Conservation (phyloP, 768 basidiomycete genomes). For the Kwoniella sp. region DNA sequence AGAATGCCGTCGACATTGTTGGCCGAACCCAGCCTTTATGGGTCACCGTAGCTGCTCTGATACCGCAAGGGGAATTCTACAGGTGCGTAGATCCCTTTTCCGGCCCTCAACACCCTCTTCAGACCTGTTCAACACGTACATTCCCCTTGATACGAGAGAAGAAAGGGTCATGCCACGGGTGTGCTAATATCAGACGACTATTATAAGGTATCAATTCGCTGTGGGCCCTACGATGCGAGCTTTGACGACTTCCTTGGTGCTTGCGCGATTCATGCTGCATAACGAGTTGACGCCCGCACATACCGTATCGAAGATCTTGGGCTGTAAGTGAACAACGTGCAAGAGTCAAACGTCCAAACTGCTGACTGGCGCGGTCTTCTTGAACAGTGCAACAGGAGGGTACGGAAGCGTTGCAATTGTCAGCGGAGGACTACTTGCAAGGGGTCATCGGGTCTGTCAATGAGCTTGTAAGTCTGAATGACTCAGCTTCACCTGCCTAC, state of each 20-base stretch:
- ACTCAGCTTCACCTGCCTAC: too few species aligned
- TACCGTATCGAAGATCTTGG: constrained; percentile 50
- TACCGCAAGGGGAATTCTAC: constrained; percentile 55
- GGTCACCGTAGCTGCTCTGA: constrained; percentile 43
- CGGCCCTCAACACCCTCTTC: too few species aligned
- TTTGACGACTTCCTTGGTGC: constrained; percentile 51
- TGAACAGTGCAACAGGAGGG: constrained; percentile 48
- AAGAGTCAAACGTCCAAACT: too few species aligned
- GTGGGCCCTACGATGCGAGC: constrained; percentile 36
- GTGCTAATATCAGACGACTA: too few species aligned
- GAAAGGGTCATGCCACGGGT: too few species aligned
- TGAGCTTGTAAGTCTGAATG: constrained; percentile 52
- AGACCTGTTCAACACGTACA: too few species aligned
- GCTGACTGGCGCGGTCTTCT: too few species aligned
- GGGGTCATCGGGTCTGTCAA: constrained; percentile 57
- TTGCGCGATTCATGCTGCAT: constrained; percentile 53
- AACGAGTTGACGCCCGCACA: constrained; percentile 52
- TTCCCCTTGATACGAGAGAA: too few species aligned
- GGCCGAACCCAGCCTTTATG: constrained; percentile 30
- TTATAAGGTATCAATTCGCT: constrained; percentile 39
- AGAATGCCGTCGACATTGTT: constrained; percentile 30
- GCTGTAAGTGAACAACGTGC: constrained; percentile 57
- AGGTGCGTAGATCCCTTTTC: constrained; percentile 38
- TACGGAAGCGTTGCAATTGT: constrained; percentile 52
- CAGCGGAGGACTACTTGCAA: constrained; percentile 59